Evolutionary conservation across 73 alveolate species (phyloP).

Genomic region (Tetrahymena elliotti): DNA sequence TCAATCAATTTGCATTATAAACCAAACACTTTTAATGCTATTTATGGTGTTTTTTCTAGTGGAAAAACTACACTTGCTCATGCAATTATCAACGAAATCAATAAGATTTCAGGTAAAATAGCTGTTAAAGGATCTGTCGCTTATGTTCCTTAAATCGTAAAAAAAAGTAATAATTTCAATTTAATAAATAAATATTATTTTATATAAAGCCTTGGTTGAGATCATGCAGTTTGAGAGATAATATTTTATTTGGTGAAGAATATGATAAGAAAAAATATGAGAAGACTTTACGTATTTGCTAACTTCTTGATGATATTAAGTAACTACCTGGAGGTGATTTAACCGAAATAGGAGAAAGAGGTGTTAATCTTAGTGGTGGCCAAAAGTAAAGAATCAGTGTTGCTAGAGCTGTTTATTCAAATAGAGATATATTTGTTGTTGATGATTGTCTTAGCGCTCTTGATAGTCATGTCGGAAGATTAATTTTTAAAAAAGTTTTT

Average conservation of each 20-base stretch:
- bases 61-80: neutral
- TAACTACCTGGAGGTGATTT: conserved; percentile 79
- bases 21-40: neutral
- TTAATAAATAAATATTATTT: neutral
- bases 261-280: neutral
- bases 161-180: neutral
- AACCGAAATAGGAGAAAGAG: conserved; percentile 94
- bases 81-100: neutral
- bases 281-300: neutral
- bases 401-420: conserved; percentile 91
- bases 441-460: conserved; percentile 95
- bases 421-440: conserved; percentile 67
- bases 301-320: conserved; percentile 69
- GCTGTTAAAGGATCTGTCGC: neutral
- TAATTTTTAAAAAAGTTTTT: conserved; percentile 68
- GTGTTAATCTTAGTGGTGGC: conserved; percentile 92
- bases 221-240: neutral
- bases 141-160: neutral
- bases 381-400: conserved; percentile 90
- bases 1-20: neutral
- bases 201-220: neutral
- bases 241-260: neutral
- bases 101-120: neutral
- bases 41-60: neutral
- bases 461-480: conserved; percentile 84